Base-by-base conservation (phyloP, 768 basidiomycete genomes). In the Agaricus subrufescens region DNA sequence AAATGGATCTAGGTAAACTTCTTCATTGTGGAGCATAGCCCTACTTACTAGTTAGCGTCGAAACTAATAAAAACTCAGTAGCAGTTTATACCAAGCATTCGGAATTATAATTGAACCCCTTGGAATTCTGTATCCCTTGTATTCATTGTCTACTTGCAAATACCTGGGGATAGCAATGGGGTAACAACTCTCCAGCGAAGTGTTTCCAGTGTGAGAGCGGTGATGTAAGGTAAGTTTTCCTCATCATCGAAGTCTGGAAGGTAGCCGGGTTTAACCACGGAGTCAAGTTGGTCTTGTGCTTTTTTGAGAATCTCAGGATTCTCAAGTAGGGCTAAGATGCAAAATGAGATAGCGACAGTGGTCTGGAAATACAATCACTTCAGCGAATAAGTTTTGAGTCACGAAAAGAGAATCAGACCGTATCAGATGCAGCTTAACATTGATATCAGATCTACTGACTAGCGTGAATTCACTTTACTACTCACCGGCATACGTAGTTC, bases 21-120 rank as follows among this genome's bases (percentile, higher is more conserved):
- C 51, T 47, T 73, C 70, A 37, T 81, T 67, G 50, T 71, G 74
- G 1, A 73, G 67, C 51, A 79, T 71, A 1, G 71, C 70, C 77
- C 77, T 77, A 29, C 19, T 5, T 7, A 27, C 29, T 23, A 48
- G 2, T 5, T 4, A 1, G 52, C 11, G 26, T 8, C 25, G 34
- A 40, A 29, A n/a, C 44, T 23, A 23, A 40, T n/a, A 11, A 11
- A 11, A 15, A 11, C 19, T 14, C 1, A 19, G 29, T 6, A 43
- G 19, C 15, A 8, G 8, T 2, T 45, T 62, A 19, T 50, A 70
- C 75, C 72, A 72, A n/a, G 65, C 61, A 58, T 76, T 73, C 11
- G 62, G 39, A 4, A 73, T 54, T 7, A 72, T 59, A 15, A 71
- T 62, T 7, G 73, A 65, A 1, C 69, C 69, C 54, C 67, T 69